Evolutionary conservation across 1,139 yeast species (phyloP).

Genomic region (Kodamaea plutei): DNA sequence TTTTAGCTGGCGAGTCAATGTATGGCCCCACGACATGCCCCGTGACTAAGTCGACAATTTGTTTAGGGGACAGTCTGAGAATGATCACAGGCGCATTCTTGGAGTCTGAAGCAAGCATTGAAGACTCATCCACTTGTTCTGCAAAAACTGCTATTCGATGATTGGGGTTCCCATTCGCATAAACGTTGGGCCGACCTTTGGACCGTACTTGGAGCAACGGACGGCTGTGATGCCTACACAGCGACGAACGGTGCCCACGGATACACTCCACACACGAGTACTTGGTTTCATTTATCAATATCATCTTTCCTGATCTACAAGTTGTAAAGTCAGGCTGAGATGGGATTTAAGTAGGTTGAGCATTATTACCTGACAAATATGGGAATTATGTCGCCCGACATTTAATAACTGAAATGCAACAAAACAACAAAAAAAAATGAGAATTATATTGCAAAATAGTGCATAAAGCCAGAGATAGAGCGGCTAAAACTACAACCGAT

Average conservation of each 20-base stretch:
- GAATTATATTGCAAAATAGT: too few species aligned
- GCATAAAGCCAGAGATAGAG: too few species aligned
- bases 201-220: slow-evolving; percentile 84
- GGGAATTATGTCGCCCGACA: too few species aligned
- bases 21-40: slow-evolving; percentile 45
- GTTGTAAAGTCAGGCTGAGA: too few species aligned
- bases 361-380: too few species aligned
- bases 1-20: slow-evolving; percentile 15
- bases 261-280: slow-evolving; percentile 91
- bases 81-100: slow-evolving; percentile 35
- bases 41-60: slow-evolving; percentile 45
- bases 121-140: slow-evolving; percentile 30
- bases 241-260: slow-evolving; percentile 86
- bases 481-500: too few species aligned
- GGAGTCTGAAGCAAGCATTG: slow-evolving; percentile 1
- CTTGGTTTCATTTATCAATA: slow-evolving; percentile 76
- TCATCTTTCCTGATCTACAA: slow-evolving; percentile 65
- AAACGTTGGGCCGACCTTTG: slow-evolving; percentile 73
- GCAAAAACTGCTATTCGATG: slow-evolving; percentile 60
- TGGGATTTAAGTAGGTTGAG: too few species aligned
- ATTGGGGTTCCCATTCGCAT: slow-evolving; percentile 43
- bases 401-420: too few species aligned
- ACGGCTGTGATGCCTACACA: slow-evolving; percentile 76
- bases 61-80: slow-evolving; percentile 45
- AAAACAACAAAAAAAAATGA: too few species aligned